Evolutionary conservation across 179 eudicot genomes (phyloP).

Genomic region (Sideroxylon spinosum): DNA sequence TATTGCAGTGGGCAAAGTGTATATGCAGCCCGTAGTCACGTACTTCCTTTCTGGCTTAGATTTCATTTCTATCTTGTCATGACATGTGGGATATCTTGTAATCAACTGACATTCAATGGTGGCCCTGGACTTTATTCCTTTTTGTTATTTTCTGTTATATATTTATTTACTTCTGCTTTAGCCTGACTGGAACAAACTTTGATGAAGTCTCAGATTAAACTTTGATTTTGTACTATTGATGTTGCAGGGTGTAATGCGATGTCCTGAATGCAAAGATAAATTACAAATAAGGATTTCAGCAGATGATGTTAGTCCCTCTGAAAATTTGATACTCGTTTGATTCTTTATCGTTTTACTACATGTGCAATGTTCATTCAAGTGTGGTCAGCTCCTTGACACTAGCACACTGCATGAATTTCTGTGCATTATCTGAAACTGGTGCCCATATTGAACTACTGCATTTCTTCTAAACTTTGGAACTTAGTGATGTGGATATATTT

Average conservation of each 20-base stretch:
- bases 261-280: slow-evolving; percentile 80
- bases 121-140: not conserved
- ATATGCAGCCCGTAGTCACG: not conserved
- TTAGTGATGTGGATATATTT: not conserved
- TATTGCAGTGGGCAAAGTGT: not conserved
- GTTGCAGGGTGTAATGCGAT: slow-evolving; percentile 87
- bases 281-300: slow-evolving; percentile 73
- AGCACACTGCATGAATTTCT: not conserved
- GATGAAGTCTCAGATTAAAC: not conserved
- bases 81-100: not conserved
- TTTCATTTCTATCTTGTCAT: slow-evolving; percentile 7
- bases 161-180: not conserved
- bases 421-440: not conserved
- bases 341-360: not conserved
- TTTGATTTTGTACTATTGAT: not conserved
- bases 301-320: slow-evolving; percentile 66
- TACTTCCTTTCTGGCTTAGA: not conserved
- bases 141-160: not conserved
- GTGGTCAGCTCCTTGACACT: not conserved
- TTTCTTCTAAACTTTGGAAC: not conserved
- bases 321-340: slow-evolving; percentile 1
- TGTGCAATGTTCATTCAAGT: not conserved
- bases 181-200: not conserved
- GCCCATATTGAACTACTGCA: not conserved
- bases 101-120: not conserved